Evolutionary conservation across 2,329 filamentous ascomycete genomes (phyloP).

Genomic region (Botryotinia calthae): DNA sequence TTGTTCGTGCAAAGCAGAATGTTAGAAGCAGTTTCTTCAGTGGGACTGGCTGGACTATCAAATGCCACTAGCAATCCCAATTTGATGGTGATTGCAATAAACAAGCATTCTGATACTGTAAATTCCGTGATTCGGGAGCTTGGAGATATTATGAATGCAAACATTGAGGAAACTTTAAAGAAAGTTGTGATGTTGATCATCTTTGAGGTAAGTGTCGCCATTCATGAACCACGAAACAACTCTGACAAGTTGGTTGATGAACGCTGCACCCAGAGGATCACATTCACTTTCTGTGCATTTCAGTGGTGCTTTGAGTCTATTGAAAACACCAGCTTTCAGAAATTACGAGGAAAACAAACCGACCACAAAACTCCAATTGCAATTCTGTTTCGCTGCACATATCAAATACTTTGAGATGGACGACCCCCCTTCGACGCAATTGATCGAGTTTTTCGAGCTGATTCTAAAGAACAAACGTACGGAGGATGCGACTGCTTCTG

Average conservation of each 20-base stretch:
- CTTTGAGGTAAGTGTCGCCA: conserved; percentile 43
- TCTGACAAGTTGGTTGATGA: conserved; percentile 5
- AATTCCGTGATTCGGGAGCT: conserved; percentile 49
- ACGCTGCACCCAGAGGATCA: conserved; percentile 25
- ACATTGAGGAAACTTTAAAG: conserved; percentile 53
- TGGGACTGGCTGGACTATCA: conserved; percentile 51
- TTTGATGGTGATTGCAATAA: conserved; percentile 48
- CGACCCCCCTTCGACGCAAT: neutral
- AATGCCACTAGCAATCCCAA: conserved; percentile 40
- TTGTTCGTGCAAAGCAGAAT: neutral
- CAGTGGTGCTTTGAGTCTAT: conserved; percentile 27
- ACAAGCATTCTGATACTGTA: conserved; percentile 51
- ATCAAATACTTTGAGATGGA: conserved; percentile 6
- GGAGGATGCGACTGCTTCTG: neutral
- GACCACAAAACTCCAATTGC: neutral
- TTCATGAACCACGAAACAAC: neutral
- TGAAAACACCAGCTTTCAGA: conserved; percentile 23
- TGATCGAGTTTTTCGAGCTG: neutral
- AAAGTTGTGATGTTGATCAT: conserved; percentile 52
- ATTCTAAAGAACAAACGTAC: neutral
- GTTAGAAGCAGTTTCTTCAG: conserved; percentile 50
- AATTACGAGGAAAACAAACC: neutral
- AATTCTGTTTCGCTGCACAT: conserved; percentile 9
- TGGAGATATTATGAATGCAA: conserved; percentile 43
- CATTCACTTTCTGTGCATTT: conserved; percentile 29